Conservation (phyloP, 495 filamentous ascomycete genomes). For the Neurospora intermedia region DNA sequence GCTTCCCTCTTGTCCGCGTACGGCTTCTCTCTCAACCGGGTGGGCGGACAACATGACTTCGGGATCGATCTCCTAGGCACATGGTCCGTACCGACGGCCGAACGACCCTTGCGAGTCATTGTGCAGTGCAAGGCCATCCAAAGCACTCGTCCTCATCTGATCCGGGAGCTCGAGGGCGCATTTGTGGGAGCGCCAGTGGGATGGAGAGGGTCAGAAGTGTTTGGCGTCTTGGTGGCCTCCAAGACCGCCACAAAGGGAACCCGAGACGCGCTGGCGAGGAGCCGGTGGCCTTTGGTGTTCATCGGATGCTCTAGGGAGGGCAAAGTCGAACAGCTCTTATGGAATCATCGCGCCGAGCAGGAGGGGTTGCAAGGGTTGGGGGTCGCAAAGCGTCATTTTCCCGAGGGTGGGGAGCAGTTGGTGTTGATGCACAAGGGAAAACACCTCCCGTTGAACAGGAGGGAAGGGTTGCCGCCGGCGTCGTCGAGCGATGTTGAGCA, state of each 20-base stretch:
- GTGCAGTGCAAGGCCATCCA: conserved; percentile 72
- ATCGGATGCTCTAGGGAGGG: conserved; percentile 40
- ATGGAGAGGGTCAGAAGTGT: conserved; percentile 47
- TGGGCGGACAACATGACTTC: conserved; percentile 62
- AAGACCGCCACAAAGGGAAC: conserved; percentile 42
- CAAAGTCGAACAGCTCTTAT: conserved; percentile 51
- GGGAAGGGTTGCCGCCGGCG: background rate
- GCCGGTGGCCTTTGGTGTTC: conserved; percentile 53
- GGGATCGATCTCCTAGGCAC: conserved; percentile 80
- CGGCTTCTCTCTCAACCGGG: conserved; percentile 57
- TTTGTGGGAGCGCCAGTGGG: conserved; percentile 58
- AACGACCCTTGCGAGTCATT: conserved; percentile 48
- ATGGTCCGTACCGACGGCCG: conserved; percentile 46
- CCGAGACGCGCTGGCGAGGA: conserved; percentile 55
- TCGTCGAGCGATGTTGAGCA: background rate
- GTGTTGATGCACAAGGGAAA: conserved; percentile 49
- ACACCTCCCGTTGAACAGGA: conserved; percentile 17
- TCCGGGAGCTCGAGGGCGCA: conserved; percentile 81
- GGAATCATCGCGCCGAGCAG: conserved; percentile 54
- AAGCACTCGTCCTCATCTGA: conserved; percentile 49
- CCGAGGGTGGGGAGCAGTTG: conserved; percentile 18
- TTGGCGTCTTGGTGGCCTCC: conserved; percentile 52
- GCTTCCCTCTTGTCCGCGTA: conserved; percentile 47
- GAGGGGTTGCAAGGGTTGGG: conserved; percentile 55
- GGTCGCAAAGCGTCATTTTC: conserved; percentile 44